Base-by-base conservation (phyloP, 73 alveolate species). In the Paramecium tetraurelia region DNA sequence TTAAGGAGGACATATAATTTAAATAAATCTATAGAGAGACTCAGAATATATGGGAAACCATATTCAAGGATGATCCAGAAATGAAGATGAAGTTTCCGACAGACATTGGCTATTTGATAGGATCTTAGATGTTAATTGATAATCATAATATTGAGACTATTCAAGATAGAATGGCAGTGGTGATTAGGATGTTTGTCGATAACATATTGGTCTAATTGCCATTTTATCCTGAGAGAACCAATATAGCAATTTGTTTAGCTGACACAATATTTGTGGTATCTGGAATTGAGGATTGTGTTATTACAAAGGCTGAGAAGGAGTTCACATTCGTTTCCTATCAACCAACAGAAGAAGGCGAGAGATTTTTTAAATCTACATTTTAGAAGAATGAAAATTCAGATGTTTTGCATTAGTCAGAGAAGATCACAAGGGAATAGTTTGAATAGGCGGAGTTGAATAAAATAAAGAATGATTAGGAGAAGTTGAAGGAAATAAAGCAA, bases 291-390 rank as follows among this genome's bases (percentile, higher is more conserved):
- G 70, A 48, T 46, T 21, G 90, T 8, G 48, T 46, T 10, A 80
- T 80, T n/a, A 80, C 90, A 31, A 43, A 40, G 24, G 57, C 72
- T 3, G 90, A 80, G 46, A 80, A 80, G 22, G 70, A 80, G 12
- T 48, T 80, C 12, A 27, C 46, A 22, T 80, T 20, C 12, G 57
- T 80, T 21, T 20, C 70, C 22, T 80, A 80, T 80, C 16, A 40
- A 20, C 31, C 27, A 43, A 22, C 75, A 22, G 76, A 80, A 14
- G 90, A 48, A 4, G 87, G 87, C 20, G 57, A 80, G 7, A 48
- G 57, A 44, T 20, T 48, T 2, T 20, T 22, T 38, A 80, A 80
- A 80, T 33, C 33, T 18, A 24, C 43, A 22, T 80, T 80, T 48
- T 44, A 44, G 22, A 80, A 80, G 46, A 80, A 8, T n/a, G 70